A percentile compares a stretch with the other conserved stretches of the same genome.
phyloP scores from a whole-genome alignment of 805 yeast genomes.

The Sungouiella thailandica region DNA sequence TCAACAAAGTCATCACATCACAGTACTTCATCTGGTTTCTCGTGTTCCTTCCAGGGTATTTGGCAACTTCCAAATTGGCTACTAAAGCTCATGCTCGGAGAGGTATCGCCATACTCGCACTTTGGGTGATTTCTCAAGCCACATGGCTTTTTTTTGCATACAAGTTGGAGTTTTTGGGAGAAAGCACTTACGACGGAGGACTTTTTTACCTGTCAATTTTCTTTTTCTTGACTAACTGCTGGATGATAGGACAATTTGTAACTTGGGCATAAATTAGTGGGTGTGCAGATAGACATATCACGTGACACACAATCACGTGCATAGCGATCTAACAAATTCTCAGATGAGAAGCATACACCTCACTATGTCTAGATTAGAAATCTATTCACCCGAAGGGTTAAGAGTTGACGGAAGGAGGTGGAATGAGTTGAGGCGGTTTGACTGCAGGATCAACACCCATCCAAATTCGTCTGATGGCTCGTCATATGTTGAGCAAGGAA shows the following conservation, averaged over 20 bases:
- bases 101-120: slow-evolving; percentile 38
- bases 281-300: too few relatives aligned
- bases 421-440: slow-evolving; percentile 84
- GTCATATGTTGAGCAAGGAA: slow-evolving; percentile 87
- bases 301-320: not conserved
- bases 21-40: slow-evolving; percentile 96
- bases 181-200: slow-evolving; percentile 55
- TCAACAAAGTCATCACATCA: slow-evolving; percentile 70
- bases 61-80: slow-evolving; percentile 41
- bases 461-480: slow-evolving; percentile 89
- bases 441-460: slow-evolving; percentile 81
- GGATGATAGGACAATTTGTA: slow-evolving; percentile 54
- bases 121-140: slow-evolving; percentile 73
- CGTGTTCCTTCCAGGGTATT: slow-evolving; percentile 72
- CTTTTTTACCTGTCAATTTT: slow-evolving; percentile 49
- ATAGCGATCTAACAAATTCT: not conserved
- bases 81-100: slow-evolving; percentile 16
- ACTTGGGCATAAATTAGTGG: slow-evolving; percentile 17
- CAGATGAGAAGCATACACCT: not conserved
- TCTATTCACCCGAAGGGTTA: slow-evolving; percentile 93
- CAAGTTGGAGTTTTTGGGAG: slow-evolving; percentile 74
- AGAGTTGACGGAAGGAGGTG: slow-evolving; percentile 92
- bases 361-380: slow-evolving; percentile 63
- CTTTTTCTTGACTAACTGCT: slow-evolving; percentile 61
- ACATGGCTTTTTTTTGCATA: slow-evolving; percentile 78